Evolutionary conservation across 768 basidiomycete species (phyloP).

Genomic region (Lenzites betulinus): DNA sequence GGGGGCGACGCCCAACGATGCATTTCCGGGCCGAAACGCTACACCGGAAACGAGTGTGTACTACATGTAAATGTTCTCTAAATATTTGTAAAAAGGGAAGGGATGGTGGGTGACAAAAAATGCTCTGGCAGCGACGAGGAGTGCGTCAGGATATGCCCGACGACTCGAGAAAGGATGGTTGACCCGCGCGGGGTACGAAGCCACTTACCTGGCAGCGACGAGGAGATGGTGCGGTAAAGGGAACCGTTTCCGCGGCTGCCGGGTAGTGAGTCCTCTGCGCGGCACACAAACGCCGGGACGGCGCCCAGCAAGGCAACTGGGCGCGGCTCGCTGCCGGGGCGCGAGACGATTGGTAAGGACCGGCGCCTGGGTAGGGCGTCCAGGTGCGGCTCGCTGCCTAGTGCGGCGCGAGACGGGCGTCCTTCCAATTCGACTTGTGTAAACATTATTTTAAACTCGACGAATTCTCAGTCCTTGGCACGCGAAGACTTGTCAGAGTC

Average conservation of each 20-base stretch:
- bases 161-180: neutral
- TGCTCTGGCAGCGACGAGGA: neutral
- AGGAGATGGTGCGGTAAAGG: neutral
- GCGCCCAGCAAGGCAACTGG: neutral
- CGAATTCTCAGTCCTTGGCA: neutral
- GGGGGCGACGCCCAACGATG: neutral
- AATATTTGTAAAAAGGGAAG: neutral
- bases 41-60: constrained; percentile 25
- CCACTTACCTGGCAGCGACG: neutral
- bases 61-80: neutral
- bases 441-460: neutral
- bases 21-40: neutral
- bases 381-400: neutral
- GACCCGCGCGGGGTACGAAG: neutral
- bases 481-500: neutral
- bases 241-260: neutral
- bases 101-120: neutral
- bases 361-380: neutral
- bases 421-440: neutral
- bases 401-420: neutral
- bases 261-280: neutral
- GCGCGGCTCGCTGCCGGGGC: neutral
- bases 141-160: neutral
- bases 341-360: neutral
- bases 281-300: neutral